A percentile compares a stretch with the other conserved stretches of the same genome.
Conservation (phyloP, 768 basidiomycete species). For the Rhodosporidiobolus odoratus region DNA sequence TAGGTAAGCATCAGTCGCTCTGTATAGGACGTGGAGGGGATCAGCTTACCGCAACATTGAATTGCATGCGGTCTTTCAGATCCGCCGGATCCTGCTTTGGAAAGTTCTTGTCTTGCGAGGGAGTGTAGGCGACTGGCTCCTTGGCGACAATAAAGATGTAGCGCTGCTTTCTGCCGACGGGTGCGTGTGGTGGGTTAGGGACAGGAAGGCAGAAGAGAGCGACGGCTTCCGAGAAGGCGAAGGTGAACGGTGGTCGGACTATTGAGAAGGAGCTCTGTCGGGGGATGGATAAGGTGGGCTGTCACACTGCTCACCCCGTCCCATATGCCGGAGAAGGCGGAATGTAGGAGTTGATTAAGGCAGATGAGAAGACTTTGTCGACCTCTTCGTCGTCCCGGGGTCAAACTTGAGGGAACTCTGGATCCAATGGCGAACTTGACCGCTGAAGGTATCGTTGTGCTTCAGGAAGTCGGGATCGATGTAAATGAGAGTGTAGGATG, state of each 20-base stretch:
- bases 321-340: neutral
- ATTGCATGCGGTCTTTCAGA: slow-evolving; percentile 16
- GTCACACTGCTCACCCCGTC: no score
- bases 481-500: slow-evolving; percentile 12
- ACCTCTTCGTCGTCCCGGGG: slow-evolving; percentile 7
- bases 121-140: slow-evolving; percentile 8
- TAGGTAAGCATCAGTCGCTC: neutral
- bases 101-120: slow-evolving; percentile 1
- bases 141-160: slow-evolving; percentile 23
- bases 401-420: slow-evolving; percentile 11
- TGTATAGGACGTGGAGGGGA: neutral
- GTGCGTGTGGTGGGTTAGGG: neutral
- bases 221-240: neutral
- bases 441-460: slow-evolving; percentile 5
- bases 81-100: slow-evolving; percentile 19
- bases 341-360: neutral
- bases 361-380: neutral
- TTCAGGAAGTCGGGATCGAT: slow-evolving; percentile 12
- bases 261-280: neutral
- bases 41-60: neutral
- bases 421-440: slow-evolving; percentile 16
- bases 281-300: no score
- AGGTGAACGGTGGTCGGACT: no score
- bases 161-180: slow-evolving; percentile 16
- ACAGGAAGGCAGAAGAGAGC: neutral